Evolutionary conservation across 202 grass and related monocot species (phyloP), one percentile per base, ranked within the genome.

Genomic region (Panicum hallii): DNA sequence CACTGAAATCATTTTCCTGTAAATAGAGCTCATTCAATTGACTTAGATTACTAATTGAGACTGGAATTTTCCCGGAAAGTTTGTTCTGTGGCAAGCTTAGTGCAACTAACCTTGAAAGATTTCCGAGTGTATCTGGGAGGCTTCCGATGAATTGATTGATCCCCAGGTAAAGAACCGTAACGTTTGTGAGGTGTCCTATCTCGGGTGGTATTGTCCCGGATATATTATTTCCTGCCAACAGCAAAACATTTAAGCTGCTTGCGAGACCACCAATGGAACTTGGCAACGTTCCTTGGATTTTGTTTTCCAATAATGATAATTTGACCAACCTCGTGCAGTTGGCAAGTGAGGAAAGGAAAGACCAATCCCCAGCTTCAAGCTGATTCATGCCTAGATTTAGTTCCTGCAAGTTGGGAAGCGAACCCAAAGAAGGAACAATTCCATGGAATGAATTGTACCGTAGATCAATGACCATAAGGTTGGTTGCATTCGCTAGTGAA

Each of bases 291-390:
- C 89, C 92, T 74, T 77, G 84, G 3, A 19, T 84, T 43, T 91
- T 91, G 8, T 12, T 17, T 36, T 88, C 75, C 8, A 13, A 50
- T 15, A 91, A 8, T n/a, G 1, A 8, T 16, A 94, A 76, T 0
- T 13, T 11, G 64, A 58, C 30, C 42, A 94, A 42, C 0, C 50
- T 5, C 0, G 34, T 85, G 46, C 89, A 91, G 75, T 87, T 94
- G 11, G 60, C 62, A 26, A 94, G 72, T 48, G 86, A 83, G 17
- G 67, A 69, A 28, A 94, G 11, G 73, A 91, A 85, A 47, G 71
- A 86, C 87, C 87, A 89, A 6, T 89, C 79, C 22, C 72, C 75
- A 1, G 89, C 84, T 85, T 94, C 79, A 0, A 94, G 89, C 34
- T 47, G 72, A 61, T 94, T 94, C 43, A 13, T 67, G 0, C 75